Conservation (phyloP, 2,329 filamentous ascomycete genomes). For the Monosporascus ibericus region DNA sequence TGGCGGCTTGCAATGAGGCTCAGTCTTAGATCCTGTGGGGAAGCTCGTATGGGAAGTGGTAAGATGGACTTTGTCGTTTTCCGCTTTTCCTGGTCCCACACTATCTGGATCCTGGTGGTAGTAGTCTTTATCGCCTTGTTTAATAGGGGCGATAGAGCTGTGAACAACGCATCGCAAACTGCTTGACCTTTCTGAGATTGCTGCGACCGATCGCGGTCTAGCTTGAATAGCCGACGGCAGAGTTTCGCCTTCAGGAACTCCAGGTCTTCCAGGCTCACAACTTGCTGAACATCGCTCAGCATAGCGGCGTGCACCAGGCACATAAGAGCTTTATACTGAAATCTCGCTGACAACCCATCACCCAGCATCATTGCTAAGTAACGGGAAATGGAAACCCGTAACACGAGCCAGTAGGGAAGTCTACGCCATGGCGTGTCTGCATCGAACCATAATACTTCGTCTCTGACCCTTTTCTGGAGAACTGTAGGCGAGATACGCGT, state of each 20-base stretch:
- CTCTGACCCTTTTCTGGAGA: constrained; percentile 52
- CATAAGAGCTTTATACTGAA: constrained; percentile 53
- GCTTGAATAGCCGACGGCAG: constrained; percentile 51
- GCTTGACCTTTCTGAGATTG: constrained; percentile 4
- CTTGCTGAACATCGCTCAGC: constrained; percentile 30
- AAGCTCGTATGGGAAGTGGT: constrained; percentile 31
- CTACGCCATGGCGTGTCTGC: constrained; percentile 53
- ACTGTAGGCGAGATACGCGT: constrained; percentile 23
- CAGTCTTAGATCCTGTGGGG: constrained; percentile 24
- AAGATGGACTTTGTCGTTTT: constrained; percentile 32
- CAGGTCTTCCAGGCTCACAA: constrained; percentile 29
- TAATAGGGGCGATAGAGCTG: constrained; percentile 20
- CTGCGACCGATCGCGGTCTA: constrained; percentile 35
- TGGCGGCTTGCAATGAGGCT: constrained; percentile 31
- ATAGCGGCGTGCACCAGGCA: constrained; percentile 39
- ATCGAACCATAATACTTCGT: constrained; percentile 50
- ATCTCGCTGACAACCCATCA: constrained; percentile 29
- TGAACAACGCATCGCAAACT: constrained; percentile 24
- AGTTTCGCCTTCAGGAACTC: constrained; percentile 44
- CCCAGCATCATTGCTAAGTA: constrained; percentile 37
- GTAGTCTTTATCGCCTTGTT: constrained; percentile 20
- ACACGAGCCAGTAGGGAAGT: constrained; percentile 52
- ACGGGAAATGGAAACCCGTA: constrained; percentile 51
- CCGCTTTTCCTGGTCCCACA: constrained; percentile 34
- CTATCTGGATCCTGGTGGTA: constrained; percentile 18